Evolutionary conservation across 371 early-diverging fungal species (phyloP).

Genomic region (Vairimorpha necatrix): DNA sequence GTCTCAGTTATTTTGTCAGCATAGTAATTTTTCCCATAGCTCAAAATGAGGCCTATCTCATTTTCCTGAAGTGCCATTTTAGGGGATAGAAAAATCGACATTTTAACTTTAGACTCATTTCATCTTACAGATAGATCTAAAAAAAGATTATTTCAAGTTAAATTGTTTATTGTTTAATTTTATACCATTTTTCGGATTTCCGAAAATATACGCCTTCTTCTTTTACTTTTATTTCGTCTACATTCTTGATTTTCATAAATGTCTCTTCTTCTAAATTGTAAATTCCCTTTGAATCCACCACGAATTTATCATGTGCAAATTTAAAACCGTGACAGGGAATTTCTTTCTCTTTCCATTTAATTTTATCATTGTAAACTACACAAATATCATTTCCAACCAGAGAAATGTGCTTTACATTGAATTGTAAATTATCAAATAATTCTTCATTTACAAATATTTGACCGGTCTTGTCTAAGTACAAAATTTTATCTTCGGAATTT

Average conservation of each 20-base stretch:
- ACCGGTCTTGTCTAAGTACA: neutral
- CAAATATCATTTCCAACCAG: neutral
- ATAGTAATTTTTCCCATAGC: constrained; percentile 64
- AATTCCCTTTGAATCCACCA: neutral
- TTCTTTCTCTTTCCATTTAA: neutral
- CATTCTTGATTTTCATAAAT: constrained; percentile 8
- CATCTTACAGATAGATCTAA: no score
- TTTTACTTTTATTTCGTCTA: neutral
- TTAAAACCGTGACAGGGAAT: neutral
- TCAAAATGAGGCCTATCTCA: constrained; percentile 57
- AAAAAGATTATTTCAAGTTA: no score
- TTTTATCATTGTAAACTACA: neutral
- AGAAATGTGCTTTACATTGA: neutral
- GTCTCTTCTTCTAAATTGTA: neutral
- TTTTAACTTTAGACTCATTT: no score
- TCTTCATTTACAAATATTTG: neutral
- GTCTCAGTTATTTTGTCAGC: constrained; percentile 58
- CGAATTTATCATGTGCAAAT: neutral
- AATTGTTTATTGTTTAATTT: neutral
- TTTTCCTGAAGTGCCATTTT: constrained; percentile 39
- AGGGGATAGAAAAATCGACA: no score
- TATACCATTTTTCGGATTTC: neutral
- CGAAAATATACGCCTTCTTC: neutral
- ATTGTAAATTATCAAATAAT: neutral
- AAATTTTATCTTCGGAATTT: neutral